These are phyloP conservation scores for Mycosphaerella sp. DNA, from an alignment of 2,329 filamentous ascomycete genomes.

Conservation along the genomic window DNA sequence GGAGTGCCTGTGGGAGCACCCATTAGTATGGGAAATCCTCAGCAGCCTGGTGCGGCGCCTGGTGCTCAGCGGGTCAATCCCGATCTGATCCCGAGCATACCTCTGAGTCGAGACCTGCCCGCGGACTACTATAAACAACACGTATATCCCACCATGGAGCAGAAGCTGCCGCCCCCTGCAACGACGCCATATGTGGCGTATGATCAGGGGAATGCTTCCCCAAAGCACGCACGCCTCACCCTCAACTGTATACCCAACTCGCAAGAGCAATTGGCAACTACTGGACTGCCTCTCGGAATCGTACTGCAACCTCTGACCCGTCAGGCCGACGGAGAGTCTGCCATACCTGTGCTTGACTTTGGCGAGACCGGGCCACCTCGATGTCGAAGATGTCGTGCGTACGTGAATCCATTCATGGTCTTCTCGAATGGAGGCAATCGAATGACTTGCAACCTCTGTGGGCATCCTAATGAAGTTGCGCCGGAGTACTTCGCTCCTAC, in stretches of 20 bases:
- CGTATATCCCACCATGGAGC: slow-evolving; percentile 92
- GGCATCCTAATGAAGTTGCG: slow-evolving; percentile 89
- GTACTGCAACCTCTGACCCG: slow-evolving; percentile 81
- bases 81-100: slow-evolving; percentile 88
- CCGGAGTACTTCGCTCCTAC: slow-evolving; percentile 90
- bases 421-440: slow-evolving; percentile 92
- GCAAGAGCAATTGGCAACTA: slow-evolving; percentile 70
- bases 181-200: slow-evolving; percentile 85
- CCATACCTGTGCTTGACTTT: slow-evolving; percentile 91
- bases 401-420: slow-evolving; percentile 99
- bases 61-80: slow-evolving; percentile 69
- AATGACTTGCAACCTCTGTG: slow-evolving; percentile 97
- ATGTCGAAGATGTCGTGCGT: slow-evolving; percentile 86
- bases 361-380: slow-evolving; percentile 83
- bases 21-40: slow-evolving; percentile 27
- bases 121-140: slow-evolving; percentile 81
- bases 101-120: slow-evolving; percentile 71
- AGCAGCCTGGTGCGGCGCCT: slow-evolving; percentile 21
- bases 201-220: slow-evolving; percentile 94
- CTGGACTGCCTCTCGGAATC: slow-evolving; percentile 78
- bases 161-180: slow-evolving; percentile 82
- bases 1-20: slow-evolving; percentile 24
- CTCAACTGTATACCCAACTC: slow-evolving; percentile 88
- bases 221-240: slow-evolving; percentile 85
- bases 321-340: slow-evolving; percentile 73